Evolutionary conservation across 164 flowering plant species (phyloP).

Genomic region (Aristolochia contorta): DNA sequence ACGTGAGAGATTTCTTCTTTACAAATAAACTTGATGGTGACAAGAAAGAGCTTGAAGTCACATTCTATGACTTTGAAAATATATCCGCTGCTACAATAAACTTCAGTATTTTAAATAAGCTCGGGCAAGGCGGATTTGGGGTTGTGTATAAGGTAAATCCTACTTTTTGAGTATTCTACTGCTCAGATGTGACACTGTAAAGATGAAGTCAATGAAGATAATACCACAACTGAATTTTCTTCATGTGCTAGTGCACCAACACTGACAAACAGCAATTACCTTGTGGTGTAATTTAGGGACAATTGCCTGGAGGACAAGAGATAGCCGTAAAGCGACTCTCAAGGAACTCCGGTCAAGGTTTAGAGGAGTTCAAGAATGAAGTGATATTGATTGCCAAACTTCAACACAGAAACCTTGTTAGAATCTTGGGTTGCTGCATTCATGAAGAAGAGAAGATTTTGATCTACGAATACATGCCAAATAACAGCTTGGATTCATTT

Average conservation of each 20-base stretch:
- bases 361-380: constrained; percentile 65
- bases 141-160: constrained; percentile 15
- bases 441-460: constrained; percentile 61
- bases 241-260: too few species aligned
- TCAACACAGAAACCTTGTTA: constrained; percentile 71
- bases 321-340: constrained; percentile 74
- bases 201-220: too few species aligned
- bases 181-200: too few species aligned
- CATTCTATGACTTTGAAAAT: constrained; percentile 12
- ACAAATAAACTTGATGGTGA: background rate
- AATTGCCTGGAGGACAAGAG: constrained; percentile 37
- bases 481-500: constrained; percentile 49
- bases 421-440: constrained; percentile 60
- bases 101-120: constrained; percentile 10
- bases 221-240: too few species aligned
- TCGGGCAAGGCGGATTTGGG: constrained; percentile 23
- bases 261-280: too few species aligned
- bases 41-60: constrained; percentile 11
- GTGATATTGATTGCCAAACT: constrained; percentile 54
- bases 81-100: constrained; percentile 14
- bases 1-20: background rate
- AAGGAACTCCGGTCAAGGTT: constrained; percentile 56
- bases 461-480: constrained; percentile 70
- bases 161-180: background rate
- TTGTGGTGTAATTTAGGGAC: constrained; percentile 36